Evolutionary conservation across 2,329 filamentous ascomycete species (phyloP), one percentile per base, ranked within the genome.

Genomic region (Chaetothyriales sp.): DNA sequence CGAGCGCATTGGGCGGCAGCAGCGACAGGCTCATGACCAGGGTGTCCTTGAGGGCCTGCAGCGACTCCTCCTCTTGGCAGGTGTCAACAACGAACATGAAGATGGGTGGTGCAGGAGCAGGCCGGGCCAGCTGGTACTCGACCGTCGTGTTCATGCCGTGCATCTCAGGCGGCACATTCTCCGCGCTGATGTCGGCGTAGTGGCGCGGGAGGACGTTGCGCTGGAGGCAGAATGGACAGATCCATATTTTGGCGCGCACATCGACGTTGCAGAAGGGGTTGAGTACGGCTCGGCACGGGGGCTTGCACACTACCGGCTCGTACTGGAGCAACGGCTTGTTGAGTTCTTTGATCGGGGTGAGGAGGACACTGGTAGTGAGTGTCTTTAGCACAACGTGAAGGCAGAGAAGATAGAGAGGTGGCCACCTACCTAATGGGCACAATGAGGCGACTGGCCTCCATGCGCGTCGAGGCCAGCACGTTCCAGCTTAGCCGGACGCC

Each of bases 401-500:
- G 43, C 22, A 26, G 10, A 10, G 43, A 8, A n/a, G 15, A 8
- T 45, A 12, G 19, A 45, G 8, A 19, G 22, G 1, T 5, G 10
- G 96, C 96, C 47, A 95, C 78, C 59, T 88, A 89, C 66, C 89
- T 92, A 63, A 98, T 95, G 54, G 92, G 92, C 36, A 96, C 92
- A 57, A 95, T 89, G 49, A 95, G 80, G 55, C 89, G 80, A 53
- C 88, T 95, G 51, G 89, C 89, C 81, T 95, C 89, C 88, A 98
- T 95, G 67, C 92, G 87, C 64, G 90, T 90, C 73, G 89, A 95
- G 47, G 92, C 92, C 64, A 98, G 94, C 55, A 93, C 93, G 67
- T 98, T 98, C 92, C 92, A 98, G 71, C 90, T 95, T 59, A 98
- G 77, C 57, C 92, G 83, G 64, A 96, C 80, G 55, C 92, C 92